Base-by-base conservation (phyloP, 441 rosid genomes). In the Jatropha podagrica region DNA sequence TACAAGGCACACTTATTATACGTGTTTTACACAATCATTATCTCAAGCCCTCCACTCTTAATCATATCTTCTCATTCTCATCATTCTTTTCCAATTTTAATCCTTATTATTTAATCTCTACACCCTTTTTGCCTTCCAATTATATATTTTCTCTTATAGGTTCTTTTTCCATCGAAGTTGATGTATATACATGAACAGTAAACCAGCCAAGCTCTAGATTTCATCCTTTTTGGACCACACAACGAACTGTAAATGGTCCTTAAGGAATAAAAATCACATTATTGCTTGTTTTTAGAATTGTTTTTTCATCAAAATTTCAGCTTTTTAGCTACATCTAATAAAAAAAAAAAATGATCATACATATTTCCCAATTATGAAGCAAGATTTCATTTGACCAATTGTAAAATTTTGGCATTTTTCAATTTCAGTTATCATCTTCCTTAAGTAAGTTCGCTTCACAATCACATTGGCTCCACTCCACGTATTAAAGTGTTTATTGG, bases 1-100 rank as follows among this genome's bases (percentile, higher is more conserved):
- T 82, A 84, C 87, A 80, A 80, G 83, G 85, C 88, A 88, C 76
- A 81, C 15, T 51, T 51, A 87, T 86, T 65, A 88, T 85, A 58
- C 32, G 66, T 78, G 78, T 80, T 88, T 81, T 77, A 65, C 74
- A 67, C 77, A 81, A 81, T 80, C 80, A 84, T 82, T 65, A 70
- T 64, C 79, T 55, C 76, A 63, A 71, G 20, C 78, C 81, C 78
- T 79, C 82, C 74, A 75, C 81, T 77, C 77, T 51, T 72, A 76
- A 84, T 83, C 81, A 83, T 83, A 44, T 83, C 82, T 41, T 48
- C 77, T 72, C 74, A 71, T 13, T 73, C 76, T 75, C 74, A 73
- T 77, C 81, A 78, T 74, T 11, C 18, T 55, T 18, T 77, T 55
- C 67, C 63, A 40, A 32, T 73, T 67, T 72, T 18, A 63, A 32